Conservation (phyloP, 768 basidiomycete genomes). For the Tephrocybe rancida region DNA sequence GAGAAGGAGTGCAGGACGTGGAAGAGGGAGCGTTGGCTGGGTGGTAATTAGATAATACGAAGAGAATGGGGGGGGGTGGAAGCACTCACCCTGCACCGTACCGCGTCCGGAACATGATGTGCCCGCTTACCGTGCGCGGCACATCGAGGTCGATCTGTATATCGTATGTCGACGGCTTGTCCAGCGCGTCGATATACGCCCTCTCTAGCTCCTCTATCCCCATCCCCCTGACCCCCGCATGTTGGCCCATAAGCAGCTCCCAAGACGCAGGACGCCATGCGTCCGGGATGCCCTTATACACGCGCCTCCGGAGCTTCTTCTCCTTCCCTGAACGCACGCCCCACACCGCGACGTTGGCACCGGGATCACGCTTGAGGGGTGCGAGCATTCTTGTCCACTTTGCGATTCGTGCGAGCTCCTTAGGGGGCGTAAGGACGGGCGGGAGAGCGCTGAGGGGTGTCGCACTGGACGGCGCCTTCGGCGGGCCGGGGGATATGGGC, state of each 20-base stretch:
- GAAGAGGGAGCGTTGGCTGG: slow-evolving; percentile 91
- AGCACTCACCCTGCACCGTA: slow-evolving; percentile 88
- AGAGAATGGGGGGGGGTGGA: slow-evolving; percentile 2
- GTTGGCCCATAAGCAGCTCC: slow-evolving; percentile 75
- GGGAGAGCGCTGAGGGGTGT: slow-evolving; percentile 50
- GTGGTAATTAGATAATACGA: background rate
- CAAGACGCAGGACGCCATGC: slow-evolving; percentile 93
- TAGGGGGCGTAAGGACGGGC: slow-evolving; percentile 47
- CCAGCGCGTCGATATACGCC: slow-evolving; percentile 65
- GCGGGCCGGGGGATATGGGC: slow-evolving; percentile 44
- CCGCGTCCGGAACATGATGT: slow-evolving; percentile 92
- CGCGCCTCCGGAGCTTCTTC: slow-evolving; percentile 69
- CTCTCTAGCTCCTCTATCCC: slow-evolving; percentile 45
- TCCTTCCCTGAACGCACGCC: slow-evolving; percentile 63
- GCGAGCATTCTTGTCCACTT: slow-evolving; percentile 96
- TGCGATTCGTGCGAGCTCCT: slow-evolving; percentile 75
- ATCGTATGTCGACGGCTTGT: slow-evolving; percentile 86
- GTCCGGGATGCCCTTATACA: slow-evolving; percentile 97
- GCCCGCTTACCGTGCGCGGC: slow-evolving; percentile 92
- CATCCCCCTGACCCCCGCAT: slow-evolving; percentile 34
- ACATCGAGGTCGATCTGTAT: slow-evolving; percentile 98
- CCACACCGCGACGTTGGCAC: slow-evolving; percentile 82
- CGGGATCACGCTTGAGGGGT: slow-evolving; percentile 66
- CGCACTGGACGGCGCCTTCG: slow-evolving; percentile 47
- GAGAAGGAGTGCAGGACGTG: slow-evolving; percentile 94